These are phyloP conservation scores for Aurinia saxatilis DNA, from an alignment of 345 rosid species.

Conservation along the genomic window DNA sequence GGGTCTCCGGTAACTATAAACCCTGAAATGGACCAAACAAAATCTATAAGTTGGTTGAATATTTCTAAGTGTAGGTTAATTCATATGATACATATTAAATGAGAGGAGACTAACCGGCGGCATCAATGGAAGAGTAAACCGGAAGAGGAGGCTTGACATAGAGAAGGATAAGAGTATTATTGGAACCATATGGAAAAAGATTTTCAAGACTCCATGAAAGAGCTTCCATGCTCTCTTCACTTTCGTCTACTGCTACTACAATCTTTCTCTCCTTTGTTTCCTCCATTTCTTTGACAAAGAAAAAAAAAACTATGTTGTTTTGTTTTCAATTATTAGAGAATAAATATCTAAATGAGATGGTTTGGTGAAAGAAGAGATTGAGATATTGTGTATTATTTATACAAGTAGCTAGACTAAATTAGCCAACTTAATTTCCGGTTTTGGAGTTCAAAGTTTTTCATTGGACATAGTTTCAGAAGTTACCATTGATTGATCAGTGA, in stretches of 20 bases:
- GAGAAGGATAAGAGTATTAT: slow-evolving; percentile 52
- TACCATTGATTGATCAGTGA: background rate
- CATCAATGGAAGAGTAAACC: slow-evolving; percentile 52
- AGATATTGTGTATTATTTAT: slow-evolving; percentile 11
- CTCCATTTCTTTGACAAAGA: slow-evolving; percentile 22
- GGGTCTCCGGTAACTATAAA: slow-evolving; percentile 49
- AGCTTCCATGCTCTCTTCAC: slow-evolving; percentile 89
- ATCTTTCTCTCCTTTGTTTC: slow-evolving; percentile 36
- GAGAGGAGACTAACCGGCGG: slow-evolving; percentile 38
- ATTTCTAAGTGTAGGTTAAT: background rate
- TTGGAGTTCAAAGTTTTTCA: slow-evolving; percentile 4
- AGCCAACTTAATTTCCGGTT: slow-evolving; percentile 2
- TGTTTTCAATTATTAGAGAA: background rate
- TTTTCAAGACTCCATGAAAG: slow-evolving; percentile 73
- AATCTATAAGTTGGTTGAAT: background rate
- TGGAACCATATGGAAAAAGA: slow-evolving; percentile 37
- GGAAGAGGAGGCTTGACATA: slow-evolving; percentile 79
- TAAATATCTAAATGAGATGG: slow-evolving; percentile 14
- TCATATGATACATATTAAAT: background rate
- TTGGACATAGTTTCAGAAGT: background rate
- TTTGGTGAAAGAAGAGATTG: background rate
- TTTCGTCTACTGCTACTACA: slow-evolving; percentile 86
- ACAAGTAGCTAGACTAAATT: slow-evolving; percentile 6
- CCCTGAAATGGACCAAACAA: slow-evolving; percentile 32
- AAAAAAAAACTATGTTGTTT: too few species aligned